A percentile compares a stretch with the other conserved stretches of the same genome.
Conservation (phyloP, 2,329 filamentous ascomycete species). For the Ascochyta viciae-villosae region DNA sequence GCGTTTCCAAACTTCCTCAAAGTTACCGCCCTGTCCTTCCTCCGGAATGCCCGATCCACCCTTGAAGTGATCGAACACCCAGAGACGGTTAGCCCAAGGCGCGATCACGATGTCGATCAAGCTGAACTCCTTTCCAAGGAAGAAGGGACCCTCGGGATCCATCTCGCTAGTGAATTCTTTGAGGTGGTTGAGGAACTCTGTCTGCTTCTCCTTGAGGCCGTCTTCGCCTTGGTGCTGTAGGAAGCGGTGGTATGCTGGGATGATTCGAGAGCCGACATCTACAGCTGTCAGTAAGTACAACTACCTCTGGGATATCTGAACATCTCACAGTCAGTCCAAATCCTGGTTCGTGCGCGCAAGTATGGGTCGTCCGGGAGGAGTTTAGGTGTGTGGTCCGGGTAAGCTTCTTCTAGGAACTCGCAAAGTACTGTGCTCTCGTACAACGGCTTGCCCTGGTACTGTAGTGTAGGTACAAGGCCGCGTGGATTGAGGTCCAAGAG, state of each 20-base stretch:
- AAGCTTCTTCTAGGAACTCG: slow-evolving; percentile 79
- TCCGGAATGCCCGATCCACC: slow-evolving; percentile 60
- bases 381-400: slow-evolving; percentile 56
- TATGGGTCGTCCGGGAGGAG: slow-evolving; percentile 70
- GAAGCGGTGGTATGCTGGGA: slow-evolving; percentile 73
- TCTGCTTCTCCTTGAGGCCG: slow-evolving; percentile 59
- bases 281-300: neutral
- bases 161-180: slow-evolving; percentile 69
- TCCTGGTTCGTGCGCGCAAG: slow-evolving; percentile 67
- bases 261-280: slow-evolving; percentile 68
- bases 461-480: slow-evolving; percentile 76
- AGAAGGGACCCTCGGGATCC: slow-evolving; percentile 69
- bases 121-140: slow-evolving; percentile 68
- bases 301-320: too few species aligned
- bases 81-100: slow-evolving; percentile 75
- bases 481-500: slow-evolving; percentile 77
- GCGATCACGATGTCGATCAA: slow-evolving; percentile 75
- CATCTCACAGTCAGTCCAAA: slow-evolving; percentile 71
- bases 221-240: slow-evolving; percentile 50
- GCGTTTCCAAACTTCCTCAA: slow-evolving; percentile 67
- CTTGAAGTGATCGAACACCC: slow-evolving; percentile 79
- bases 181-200: slow-evolving; percentile 65
- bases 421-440: slow-evolving; percentile 77
- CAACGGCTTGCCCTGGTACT: slow-evolving; percentile 63
- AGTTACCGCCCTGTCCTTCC: slow-evolving; percentile 57